Conservation (phyloP, 2,329 filamentous ascomycete genomes). For the Zasmidium cellare region DNA sequence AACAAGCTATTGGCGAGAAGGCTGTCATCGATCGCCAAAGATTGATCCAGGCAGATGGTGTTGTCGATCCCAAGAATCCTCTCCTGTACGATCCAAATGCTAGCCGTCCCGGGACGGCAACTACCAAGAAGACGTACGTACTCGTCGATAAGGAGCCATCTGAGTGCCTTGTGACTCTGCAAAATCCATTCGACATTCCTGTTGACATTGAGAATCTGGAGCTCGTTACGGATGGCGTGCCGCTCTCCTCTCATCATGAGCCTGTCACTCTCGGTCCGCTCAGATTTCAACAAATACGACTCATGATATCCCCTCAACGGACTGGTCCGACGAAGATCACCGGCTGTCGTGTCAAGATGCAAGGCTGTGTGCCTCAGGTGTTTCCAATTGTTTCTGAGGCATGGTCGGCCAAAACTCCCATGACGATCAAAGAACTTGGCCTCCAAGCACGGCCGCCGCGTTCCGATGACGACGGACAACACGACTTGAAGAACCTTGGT, state of each 20-base stretch:
- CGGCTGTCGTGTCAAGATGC: slow-evolving; percentile 77
- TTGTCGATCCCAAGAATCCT: slow-evolving; percentile 58
- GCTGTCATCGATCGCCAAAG: slow-evolving; percentile 25
- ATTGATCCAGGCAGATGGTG: slow-evolving; percentile 16
- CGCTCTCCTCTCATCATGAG: slow-evolving; percentile 67
- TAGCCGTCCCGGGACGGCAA: slow-evolving; percentile 60
- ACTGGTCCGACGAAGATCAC: slow-evolving; percentile 71
- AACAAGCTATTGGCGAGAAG: slow-evolving; percentile 38
- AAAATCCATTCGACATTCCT: slow-evolving; percentile 93
- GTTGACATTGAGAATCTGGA: slow-evolving; percentile 81
- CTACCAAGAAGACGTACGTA: slow-evolving; percentile 58
- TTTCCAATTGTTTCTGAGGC: slow-evolving; percentile 81
- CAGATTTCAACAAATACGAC: slow-evolving; percentile 73
- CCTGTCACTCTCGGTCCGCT: slow-evolving; percentile 75
- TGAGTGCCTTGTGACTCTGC: slow-evolving; percentile 77
- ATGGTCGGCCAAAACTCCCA: slow-evolving; percentile 69
- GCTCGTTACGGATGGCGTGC: slow-evolving; percentile 71
- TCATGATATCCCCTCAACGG: slow-evolving; percentile 67
- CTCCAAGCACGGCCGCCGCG: slow-evolving; percentile 6
- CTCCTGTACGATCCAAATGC: slow-evolving; percentile 96
- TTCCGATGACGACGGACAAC: slow-evolving; percentile 1
- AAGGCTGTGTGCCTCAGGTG: slow-evolving; percentile 75
- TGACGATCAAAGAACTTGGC: slow-evolving; percentile 66
- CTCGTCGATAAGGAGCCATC: slow-evolving; percentile 78
- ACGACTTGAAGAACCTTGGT: slow-evolving; percentile 16